Conservation (phyloP, 208 protist genomes). For the Trypanosoma cruzi region DNA sequence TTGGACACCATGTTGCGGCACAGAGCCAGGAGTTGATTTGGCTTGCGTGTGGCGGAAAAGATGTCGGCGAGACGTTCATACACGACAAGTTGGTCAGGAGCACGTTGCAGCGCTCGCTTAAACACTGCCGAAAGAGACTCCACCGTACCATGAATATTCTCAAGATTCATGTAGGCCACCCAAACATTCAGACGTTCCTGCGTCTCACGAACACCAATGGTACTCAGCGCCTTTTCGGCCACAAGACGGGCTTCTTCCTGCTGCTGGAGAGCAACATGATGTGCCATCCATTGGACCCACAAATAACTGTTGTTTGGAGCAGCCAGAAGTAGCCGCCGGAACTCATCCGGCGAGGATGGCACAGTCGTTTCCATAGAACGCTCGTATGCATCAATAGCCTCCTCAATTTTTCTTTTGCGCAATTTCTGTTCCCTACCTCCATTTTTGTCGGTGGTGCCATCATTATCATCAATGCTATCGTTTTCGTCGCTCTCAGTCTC, state of each 20-base stretch:
- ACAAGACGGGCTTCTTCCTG: constrained; percentile 90
- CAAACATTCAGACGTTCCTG: constrained; percentile 93
- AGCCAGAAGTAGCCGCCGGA: constrained; percentile 85
- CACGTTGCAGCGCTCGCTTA: constrained; percentile 72
- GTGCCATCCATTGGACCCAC: constrained; percentile 95
- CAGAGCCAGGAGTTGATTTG: constrained; percentile 75
- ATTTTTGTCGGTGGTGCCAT: constrained; percentile 21
- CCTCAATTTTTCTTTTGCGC: constrained; percentile 73
- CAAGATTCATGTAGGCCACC: constrained; percentile 94
- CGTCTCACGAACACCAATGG: constrained; percentile 83
- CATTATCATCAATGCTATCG: neutral
- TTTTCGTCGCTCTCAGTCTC: constrained; percentile 31
- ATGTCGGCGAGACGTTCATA: constrained; percentile 91
- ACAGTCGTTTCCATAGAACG: constrained; percentile 62
- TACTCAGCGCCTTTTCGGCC: constrained; percentile 89
- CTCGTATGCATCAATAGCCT: constrained; percentile 89
- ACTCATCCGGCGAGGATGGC: constrained; percentile 88
- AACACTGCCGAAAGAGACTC: constrained; percentile 91
- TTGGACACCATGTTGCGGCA: constrained; percentile 86
- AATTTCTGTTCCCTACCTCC: constrained; percentile 24
- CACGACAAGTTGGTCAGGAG: constrained; percentile 56
- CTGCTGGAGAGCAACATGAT: constrained; percentile 82
- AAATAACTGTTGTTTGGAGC: constrained; percentile 93
- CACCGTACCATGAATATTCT: constrained; percentile 91
- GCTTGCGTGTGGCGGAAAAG: constrained; percentile 71